A percentile compares a stretch with the other conserved stretches of the same genome.
Evolutionary conservation across 306 rosid genomes (phyloP).

Genomic region (Carpinus viminea): DNA sequence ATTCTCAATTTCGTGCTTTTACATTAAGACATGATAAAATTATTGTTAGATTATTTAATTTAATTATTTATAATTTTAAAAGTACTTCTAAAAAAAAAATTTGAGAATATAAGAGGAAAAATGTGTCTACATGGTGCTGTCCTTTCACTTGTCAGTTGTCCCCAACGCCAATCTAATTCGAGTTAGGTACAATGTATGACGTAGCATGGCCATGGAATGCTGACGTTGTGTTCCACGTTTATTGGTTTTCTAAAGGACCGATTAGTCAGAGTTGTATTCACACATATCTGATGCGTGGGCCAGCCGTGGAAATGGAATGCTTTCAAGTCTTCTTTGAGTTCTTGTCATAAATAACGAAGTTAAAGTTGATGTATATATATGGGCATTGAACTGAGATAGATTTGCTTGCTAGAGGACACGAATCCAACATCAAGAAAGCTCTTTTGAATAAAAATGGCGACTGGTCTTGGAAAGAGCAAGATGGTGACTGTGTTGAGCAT

Average conservation of each 20-base stretch:
- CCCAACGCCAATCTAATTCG: no score
- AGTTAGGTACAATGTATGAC: no score
- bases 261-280: background rate
- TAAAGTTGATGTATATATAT: background rate
- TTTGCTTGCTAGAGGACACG: background rate
- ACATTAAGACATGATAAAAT: no score
- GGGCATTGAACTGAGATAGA: background rate
- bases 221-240: no score
- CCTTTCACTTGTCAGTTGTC: no score
- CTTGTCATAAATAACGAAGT: background rate
- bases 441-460: constrained; percentile 6
- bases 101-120: no score
- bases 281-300: background rate
- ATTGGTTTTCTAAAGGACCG: background rate
- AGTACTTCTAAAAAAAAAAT: no score
- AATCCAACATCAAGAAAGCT: background rate
- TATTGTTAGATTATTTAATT: no score
- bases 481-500: constrained; percentile 48
- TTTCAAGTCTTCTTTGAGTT: background rate
- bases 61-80: no score
- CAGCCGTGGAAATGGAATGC: background rate
- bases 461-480: constrained; percentile 15
- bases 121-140: no score
- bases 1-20: no score
- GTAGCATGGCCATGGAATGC: no score